Conservation (phyloP, 441 rosid species). For the Euphorbia celastroides region DNA sequence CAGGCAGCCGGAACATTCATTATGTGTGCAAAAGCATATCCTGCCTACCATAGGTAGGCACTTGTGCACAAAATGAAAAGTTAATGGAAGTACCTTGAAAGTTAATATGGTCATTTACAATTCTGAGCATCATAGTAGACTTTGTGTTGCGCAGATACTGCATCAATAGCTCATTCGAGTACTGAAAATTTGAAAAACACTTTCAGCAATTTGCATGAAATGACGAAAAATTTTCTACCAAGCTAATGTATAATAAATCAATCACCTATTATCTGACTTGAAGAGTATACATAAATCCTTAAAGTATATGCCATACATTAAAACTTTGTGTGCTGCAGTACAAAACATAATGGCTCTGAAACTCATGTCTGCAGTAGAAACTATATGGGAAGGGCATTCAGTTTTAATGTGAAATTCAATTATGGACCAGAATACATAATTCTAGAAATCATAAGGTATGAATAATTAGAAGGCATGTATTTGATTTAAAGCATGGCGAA, state of each 20-base stretch:
- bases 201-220: constrained; percentile 23
- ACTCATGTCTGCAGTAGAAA: neutral
- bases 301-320: neutral
- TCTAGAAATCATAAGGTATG: neutral
- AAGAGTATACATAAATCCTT: neutral
- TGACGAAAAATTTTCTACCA: neutral
- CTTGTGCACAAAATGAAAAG: neutral
- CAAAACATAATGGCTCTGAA: neutral
- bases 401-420: neutral
- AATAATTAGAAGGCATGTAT: neutral
- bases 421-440: neutral
- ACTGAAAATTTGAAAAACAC: constrained; percentile 42
- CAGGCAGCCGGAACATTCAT: constrained; percentile 16
- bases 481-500: neutral
- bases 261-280: neutral
- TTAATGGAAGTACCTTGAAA: constrained; percentile 58
- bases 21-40: neutral
- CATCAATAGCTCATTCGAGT: constrained; percentile 86
- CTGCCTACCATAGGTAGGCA: neutral
- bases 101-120: constrained; percentile 84
- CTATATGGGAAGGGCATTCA: neutral
- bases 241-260: neutral
- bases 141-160: constrained; percentile 81
- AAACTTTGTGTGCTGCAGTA: too few species aligned
- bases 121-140: constrained; percentile 82